These are phyloP conservation scores for Acanthamoeba sp. DNA, from an alignment of 208 protist genomes.

Conservation along the genomic window DNA sequence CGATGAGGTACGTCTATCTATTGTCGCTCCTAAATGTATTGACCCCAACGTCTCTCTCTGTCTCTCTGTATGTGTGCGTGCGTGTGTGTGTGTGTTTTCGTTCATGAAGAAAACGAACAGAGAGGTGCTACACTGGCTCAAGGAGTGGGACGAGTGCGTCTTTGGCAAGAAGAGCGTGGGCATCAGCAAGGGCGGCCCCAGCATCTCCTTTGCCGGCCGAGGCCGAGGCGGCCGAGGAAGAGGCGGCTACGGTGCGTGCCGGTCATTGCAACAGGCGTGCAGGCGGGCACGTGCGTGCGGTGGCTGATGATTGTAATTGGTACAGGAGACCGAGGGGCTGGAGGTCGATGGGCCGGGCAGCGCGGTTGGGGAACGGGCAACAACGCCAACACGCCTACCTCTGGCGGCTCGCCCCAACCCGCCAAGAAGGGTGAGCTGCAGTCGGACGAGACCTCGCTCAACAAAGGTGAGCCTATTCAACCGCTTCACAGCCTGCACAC, in stretches of 20 bases:
- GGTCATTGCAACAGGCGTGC: too few relatives aligned
- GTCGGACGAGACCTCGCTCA: neutral
- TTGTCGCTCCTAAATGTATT: too few relatives aligned
- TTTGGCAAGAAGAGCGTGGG: conserved; percentile 67
- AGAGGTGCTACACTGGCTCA: conserved; percentile 68
- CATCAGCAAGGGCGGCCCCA: neutral
- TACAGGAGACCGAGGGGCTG: neutral
- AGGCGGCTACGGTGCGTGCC: neutral
- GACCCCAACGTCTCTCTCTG: too few relatives aligned
- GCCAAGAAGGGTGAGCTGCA: neutral
- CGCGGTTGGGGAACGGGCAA: conserved; percentile 29
- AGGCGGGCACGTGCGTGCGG: too few relatives aligned
- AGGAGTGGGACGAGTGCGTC: conserved; percentile 71
- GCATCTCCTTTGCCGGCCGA: neutral
- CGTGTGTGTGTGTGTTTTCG: too few relatives aligned
- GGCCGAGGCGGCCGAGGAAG: neutral
- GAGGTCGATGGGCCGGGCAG: neutral
- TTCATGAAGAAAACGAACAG: conserved; percentile 66
- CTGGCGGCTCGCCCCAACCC: neutral
- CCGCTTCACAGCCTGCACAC: neutral
- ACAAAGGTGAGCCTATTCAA: neutral
- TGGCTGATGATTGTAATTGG: neutral
- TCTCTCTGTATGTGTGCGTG: neutral
- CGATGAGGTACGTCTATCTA: conserved; percentile 55
- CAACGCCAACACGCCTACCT: neutral